Base-by-base conservation (phyloP, 352 stramenopile species). In the Phytophthora citricola region DNA sequence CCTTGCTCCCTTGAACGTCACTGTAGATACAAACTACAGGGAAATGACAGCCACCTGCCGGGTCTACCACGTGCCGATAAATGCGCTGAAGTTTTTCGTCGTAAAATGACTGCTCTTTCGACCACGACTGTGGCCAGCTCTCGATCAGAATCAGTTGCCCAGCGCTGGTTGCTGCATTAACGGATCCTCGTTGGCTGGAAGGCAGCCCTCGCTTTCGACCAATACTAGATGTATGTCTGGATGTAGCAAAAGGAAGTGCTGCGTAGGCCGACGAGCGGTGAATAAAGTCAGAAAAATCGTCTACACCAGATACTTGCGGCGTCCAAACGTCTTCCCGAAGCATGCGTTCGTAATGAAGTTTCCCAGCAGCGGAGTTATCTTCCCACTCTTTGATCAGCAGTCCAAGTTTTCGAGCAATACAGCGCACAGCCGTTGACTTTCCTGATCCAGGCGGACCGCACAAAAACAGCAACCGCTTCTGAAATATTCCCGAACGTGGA, bases 201-300 rank as follows among this genome's bases (percentile, higher is more conserved):
- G 54, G 26, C 7, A 75, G 48, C 26, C 63, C 59, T 6, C 71
- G 59, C 31, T 70, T 78, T 2, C 58, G 46, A 66, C 62, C 47
- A 58, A 54, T 38, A 36, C 36, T 51, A 40, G 51, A 15, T 10
- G 34, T 9, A 26, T n/a, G 38, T 31, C 72, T 70, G 15, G 72
- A 73, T 17, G 52, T 75, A 34, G 59, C 46, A 51, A 89, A 46
- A 14, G 71, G 64, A 31, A 95, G 78, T 12, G 80, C 73, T n/a
- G 82, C 67, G 48, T 95, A 95, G 22, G 73, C 84, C 27, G 85
- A 74, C 0, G 83, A 91, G 22, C 82, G 79, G 50, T 85, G 69
- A 53, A 95, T 82, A 51, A 95, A 95, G 38, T 92, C 81, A 26
- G 75, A 76, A 61, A 95, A 94, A 68, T 95, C 84, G 39, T 93